Base-by-base conservation (phyloP, 805 yeast species). In the Tetrapisispora iriomotensis region DNA sequence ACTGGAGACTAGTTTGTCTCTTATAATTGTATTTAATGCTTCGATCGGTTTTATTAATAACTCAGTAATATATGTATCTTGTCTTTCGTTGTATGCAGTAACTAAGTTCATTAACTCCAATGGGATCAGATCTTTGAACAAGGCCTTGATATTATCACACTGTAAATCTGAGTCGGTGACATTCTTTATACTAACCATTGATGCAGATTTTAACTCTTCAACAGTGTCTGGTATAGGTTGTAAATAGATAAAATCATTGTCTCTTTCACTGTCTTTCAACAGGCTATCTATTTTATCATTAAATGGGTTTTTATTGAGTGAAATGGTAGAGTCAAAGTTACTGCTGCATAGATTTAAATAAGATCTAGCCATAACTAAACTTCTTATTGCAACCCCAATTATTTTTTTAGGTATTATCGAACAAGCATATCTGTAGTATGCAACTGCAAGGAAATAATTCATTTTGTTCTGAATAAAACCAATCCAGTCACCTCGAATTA, bases 201-300 rank as follows among this genome's bases (percentile, higher is more conserved):
- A 56, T 0, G 77, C 78, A 2, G 61, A 53, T 27, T 71, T 71
- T 2, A 60, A 52, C 3, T 77, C 63, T 0, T 64, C 49, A 0
- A 73, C 64, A 1, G 77, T 47, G 2, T 52, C 42, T 7, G 94
- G 94, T 0, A 85, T 77, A 1, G 65, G 61, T 42, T 82, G 79
- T 29, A 83, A 60, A 56, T 85, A 84, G 6, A 88, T 77, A 48
- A 86, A 65, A 51, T 86, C 88, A 54, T 87, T 87, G 47, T 87
- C 96, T 46, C 77, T 71, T 46, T 82, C 86, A 0, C 88, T 75
- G 3, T 71, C 64, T 14, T 65, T 60, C 8, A 79, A 51, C 1
- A 70, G 65, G 1, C 65, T 68, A 8, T 60, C 53, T 1, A 82
- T 65, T 2, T 68, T 66, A 3, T 57, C 54, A 1, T 56, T 46